These are phyloP conservation scores for Microbotryomycetes sp. DNA, from an alignment of 1,284 basidiomycete genomes.

Conservation along the genomic window DNA sequence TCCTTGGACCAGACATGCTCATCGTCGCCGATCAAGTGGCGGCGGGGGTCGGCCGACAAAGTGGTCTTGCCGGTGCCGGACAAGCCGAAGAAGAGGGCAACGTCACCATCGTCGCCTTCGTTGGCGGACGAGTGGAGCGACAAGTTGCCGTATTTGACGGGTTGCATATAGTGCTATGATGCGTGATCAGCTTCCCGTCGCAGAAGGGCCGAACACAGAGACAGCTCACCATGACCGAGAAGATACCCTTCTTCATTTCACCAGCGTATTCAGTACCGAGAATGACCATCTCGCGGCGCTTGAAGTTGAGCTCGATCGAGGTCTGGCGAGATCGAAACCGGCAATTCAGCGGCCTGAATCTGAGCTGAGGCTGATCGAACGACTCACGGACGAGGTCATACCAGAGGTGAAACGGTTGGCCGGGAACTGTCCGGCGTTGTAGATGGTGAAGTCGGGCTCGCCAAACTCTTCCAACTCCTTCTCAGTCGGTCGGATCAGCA, in stretches of 20 bases:
- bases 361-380: no score
- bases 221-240: constrained; percentile 81
- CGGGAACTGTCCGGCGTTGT: constrained; percentile 99
- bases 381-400: constrained; percentile 75
- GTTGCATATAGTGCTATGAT: constrained; percentile 86
- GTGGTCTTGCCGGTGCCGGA: constrained; percentile 98
- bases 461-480: constrained; percentile 93
- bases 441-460: constrained; percentile 99
- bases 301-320: constrained; percentile 99
- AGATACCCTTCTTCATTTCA: constrained; percentile 99
- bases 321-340: constrained; percentile 45
- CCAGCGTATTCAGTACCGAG: constrained; percentile 99
- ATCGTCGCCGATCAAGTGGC: constrained; percentile 89
- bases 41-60: constrained; percentile 83
- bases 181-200: constrained; percentile 7
- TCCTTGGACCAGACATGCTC: constrained; percentile 97
- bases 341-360: no score
- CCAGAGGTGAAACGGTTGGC: constrained; percentile 99
- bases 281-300: constrained; percentile 99
- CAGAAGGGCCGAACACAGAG: constrained; percentile 3
- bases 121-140: constrained; percentile 99
- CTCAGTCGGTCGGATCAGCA: constrained; percentile 96
- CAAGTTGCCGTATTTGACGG: constrained; percentile 96
- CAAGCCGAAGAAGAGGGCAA: constrained; percentile 98
- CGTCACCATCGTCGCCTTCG: constrained; percentile 82